A percentile compares a stretch with the other conserved stretches of the same genome.
phyloP scores from a whole-genome alignment of 495 filamentous ascomycete species.

The Penicillium riverlandense region DNA sequence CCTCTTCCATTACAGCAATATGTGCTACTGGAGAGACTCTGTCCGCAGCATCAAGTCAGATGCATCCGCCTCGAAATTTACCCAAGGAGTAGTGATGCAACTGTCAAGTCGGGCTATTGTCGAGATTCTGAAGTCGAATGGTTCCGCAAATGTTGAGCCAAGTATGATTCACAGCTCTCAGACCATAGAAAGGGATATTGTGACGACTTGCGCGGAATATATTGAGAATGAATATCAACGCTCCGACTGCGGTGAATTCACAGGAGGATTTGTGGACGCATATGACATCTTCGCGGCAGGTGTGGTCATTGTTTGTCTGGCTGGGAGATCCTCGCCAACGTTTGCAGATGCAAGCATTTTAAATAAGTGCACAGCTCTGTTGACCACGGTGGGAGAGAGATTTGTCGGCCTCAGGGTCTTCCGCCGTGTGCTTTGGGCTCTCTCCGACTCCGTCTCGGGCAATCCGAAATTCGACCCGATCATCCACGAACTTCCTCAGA shows the following conservation, averaged over 20 bases:
- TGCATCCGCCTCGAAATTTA: background rate
- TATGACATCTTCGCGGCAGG: conserved; percentile 20
- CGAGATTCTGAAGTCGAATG: conserved; percentile 8
- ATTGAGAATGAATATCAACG: conserved; percentile 14
- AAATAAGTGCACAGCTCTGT: conserved; percentile 9
- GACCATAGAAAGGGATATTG: conserved; percentile 7
- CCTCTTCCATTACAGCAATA: conserved; percentile 15
- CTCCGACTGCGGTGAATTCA: conserved; percentile 10
- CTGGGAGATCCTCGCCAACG: background rate
- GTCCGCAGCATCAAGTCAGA: background rate
- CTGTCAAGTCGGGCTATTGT: conserved; percentile 13
- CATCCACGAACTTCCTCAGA: conserved; percentile 6
- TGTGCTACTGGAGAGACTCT: conserved; percentile 16
- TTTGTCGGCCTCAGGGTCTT: conserved; percentile 11
- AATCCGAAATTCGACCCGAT: conserved; percentile 2
- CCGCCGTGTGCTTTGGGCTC: conserved; percentile 11
- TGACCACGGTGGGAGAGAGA: conserved; percentile 8
- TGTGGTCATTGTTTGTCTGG: conserved; percentile 7
- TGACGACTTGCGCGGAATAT: conserved; percentile 8
- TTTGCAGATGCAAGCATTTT: conserved; percentile 1
- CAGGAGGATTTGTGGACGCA: conserved; percentile 12
- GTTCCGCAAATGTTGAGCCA: background rate
- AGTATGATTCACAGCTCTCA: conserved; percentile 2
- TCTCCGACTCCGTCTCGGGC: conserved; percentile 1
- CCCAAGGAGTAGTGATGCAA: background rate